These are phyloP conservation scores for Colletotrichum trifolii DNA, from an alignment of 2,329 filamentous ascomycete species.

Conservation along the genomic window DNA sequence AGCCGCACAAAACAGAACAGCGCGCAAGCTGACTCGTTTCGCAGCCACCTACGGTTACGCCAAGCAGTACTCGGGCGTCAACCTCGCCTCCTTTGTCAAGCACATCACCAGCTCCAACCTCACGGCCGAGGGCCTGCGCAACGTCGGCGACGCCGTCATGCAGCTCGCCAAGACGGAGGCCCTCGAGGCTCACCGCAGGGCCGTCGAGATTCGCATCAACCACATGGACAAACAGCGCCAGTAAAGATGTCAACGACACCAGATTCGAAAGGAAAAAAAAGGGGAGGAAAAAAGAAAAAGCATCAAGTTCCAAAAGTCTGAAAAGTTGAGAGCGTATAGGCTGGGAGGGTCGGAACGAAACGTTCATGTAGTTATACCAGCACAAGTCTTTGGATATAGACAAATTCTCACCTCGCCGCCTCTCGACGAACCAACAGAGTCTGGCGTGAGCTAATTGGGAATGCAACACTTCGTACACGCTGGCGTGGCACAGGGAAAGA, in stretches of 20 bases:
- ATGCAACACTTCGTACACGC: not conserved
- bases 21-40: constrained; percentile 30
- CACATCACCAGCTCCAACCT: constrained; percentile 96
- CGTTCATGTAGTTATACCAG: constrained; percentile 32
- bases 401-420: not conserved
- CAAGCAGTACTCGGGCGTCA: constrained; percentile 98
- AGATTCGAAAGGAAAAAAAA: too few relatives aligned
- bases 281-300: too few relatives aligned
- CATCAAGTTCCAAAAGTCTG: not conserved
- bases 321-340: not conserved
- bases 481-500: too few relatives aligned
- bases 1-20: constrained; percentile 33
- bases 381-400: constrained; percentile 18
- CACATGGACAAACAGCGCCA: constrained; percentile 50
- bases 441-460: not conserved
- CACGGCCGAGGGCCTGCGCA: constrained; percentile 83
- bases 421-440: too few relatives aligned
- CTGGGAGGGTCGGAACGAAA: constrained; percentile 1
- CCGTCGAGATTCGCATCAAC: constrained; percentile 84
- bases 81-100: constrained; percentile 95
- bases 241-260: not conserved
- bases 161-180: constrained; percentile 94
- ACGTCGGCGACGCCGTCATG: constrained; percentile 92
- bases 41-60: constrained; percentile 96
- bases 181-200: constrained; percentile 90